A percentile compares a stretch with the other conserved stretches of the same genome.
These are phyloP conservation scores for Penicillium coffeae DNA, from an alignment of 495 filamentous ascomycete species.

Conservation along the genomic window DNA sequence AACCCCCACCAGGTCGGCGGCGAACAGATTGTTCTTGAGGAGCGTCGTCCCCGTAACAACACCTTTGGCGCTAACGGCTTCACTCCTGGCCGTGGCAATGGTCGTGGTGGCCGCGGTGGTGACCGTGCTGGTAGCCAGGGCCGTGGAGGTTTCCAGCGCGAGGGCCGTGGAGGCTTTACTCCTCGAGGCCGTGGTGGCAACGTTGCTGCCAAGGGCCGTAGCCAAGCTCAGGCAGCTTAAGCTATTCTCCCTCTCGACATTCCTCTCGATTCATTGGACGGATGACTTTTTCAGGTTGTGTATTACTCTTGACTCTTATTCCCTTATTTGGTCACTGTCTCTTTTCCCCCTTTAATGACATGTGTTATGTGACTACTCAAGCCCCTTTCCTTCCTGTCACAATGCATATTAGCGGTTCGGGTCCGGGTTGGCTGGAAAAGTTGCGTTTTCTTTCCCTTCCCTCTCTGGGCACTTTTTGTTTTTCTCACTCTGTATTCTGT, in stretches of 20 bases:
- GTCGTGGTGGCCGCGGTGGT: conserved; percentile 68
- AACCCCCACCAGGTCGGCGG: conserved; percentile 83
- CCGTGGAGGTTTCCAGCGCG: conserved; percentile 64
- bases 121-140: conserved; percentile 62
- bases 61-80: conserved; percentile 61
- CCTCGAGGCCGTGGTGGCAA: conserved; percentile 54
- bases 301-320: conserved; percentile 44
- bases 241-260: conserved; percentile 9
- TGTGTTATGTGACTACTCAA: conserved; percentile 41
- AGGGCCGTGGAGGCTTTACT: conserved; percentile 54
- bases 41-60: conserved; percentile 72
- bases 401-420: conserved; percentile 48
- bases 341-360: conserved; percentile 36
- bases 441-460: conserved; percentile 35
- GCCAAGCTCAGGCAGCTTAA: conserved; percentile 49
- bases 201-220: conserved; percentile 45
- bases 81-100: conserved; percentile 52
- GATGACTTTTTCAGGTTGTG: conserved; percentile 30
- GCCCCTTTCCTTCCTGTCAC: conserved; percentile 29
- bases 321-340: conserved; percentile 7
- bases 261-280: conserved; percentile 3
- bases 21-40: conserved; percentile 80
- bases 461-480: conserved; percentile 28
- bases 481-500: conserved; percentile 13
- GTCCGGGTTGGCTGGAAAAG: conserved; percentile 39